Percentiles rank a stretch among this genome's conserved stretches.
These are phyloP conservation scores for Colletotrichum tanaceti DNA, from an alignment of 2,329 filamentous ascomycete species.

Conservation along the genomic window DNA sequence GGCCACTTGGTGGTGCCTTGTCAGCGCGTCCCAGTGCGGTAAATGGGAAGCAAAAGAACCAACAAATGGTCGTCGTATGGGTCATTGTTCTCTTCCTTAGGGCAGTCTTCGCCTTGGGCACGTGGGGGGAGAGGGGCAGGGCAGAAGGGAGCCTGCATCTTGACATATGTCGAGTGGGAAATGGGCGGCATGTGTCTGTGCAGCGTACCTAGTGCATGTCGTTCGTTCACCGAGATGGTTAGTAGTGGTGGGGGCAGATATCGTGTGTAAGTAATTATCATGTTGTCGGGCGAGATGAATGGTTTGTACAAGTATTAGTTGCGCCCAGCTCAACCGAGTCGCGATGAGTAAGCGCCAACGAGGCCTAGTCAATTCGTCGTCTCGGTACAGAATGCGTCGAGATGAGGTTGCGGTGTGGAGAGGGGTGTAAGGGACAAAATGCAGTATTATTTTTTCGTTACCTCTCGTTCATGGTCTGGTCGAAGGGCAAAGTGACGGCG, in stretches of 20 bases:
- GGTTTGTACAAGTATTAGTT: slow-evolving; percentile 13
- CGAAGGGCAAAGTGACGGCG: background rate
- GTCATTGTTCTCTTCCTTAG: background rate
- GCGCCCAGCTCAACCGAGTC: slow-evolving; percentile 8
- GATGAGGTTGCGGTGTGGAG: background rate
- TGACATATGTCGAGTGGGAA: background rate
- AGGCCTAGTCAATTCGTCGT: background rate
- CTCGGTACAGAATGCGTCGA: background rate
- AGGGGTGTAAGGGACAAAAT: no score
- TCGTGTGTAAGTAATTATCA: background rate
- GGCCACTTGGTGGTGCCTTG: slow-evolving; percentile 9
- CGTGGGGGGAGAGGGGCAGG: background rate
- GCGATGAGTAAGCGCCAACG: slow-evolving; percentile 2
- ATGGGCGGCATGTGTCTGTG: slow-evolving; percentile 7
- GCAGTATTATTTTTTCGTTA: no score
- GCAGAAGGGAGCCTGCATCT: slow-evolving; percentile 10
- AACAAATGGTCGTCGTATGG: slow-evolving; percentile 1
- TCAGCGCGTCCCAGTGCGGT: background rate
- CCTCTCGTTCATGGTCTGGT: no score
- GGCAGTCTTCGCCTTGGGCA: no score
- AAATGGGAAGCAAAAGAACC: background rate
- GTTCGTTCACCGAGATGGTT: slow-evolving; percentile 14
- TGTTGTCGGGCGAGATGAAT: slow-evolving; percentile 14
- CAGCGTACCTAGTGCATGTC: no score
- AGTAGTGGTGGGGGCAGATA: no score